phyloP scores from a whole-genome alignment of 345 rosid species.

The Hypericum androsaemum region DNA sequence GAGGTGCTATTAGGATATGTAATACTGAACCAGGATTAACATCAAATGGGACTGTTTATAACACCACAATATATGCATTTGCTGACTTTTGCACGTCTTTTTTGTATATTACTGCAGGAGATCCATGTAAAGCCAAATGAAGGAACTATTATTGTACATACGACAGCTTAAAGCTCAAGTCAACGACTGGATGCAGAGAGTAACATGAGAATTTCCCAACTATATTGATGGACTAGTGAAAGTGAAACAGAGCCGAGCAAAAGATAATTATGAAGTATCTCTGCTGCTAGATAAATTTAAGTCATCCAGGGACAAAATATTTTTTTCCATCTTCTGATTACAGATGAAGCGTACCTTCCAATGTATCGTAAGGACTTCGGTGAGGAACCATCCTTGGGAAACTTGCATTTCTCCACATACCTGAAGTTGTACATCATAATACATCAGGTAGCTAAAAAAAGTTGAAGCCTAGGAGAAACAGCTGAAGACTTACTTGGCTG shows the following conservation, averaged over 20 bases:
- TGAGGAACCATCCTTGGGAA: constrained; percentile 76
- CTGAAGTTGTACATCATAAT: constrained; percentile 22
- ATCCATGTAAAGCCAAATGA: no score
- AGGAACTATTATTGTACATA: not conserved
- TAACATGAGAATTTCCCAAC: not conserved
- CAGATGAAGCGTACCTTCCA: constrained; percentile 57
- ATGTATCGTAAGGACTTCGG: constrained; percentile 85
- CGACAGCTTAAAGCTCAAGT: not conserved
- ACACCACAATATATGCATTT: not conserved
- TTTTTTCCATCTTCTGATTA: not conserved
- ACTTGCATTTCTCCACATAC: constrained; percentile 93
- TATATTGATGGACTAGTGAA: not conserved
- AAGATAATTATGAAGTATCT: not conserved
- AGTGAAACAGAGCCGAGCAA: not conserved
- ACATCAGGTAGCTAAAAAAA: constrained; percentile 5
- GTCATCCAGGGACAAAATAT: not conserved
- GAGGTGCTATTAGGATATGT: no score
- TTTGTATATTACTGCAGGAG: no score
- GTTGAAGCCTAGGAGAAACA: not conserved
- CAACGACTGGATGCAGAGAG: not conserved
- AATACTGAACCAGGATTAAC: no score
- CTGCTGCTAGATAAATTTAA: not conserved
- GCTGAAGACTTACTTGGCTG: constrained; percentile 47
- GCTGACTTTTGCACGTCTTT: not conserved
- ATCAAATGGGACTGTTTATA: no score